Base-by-base conservation (phyloP, 1,284 basidiomycete genomes). In the Thelephora terrestris region DNA sequence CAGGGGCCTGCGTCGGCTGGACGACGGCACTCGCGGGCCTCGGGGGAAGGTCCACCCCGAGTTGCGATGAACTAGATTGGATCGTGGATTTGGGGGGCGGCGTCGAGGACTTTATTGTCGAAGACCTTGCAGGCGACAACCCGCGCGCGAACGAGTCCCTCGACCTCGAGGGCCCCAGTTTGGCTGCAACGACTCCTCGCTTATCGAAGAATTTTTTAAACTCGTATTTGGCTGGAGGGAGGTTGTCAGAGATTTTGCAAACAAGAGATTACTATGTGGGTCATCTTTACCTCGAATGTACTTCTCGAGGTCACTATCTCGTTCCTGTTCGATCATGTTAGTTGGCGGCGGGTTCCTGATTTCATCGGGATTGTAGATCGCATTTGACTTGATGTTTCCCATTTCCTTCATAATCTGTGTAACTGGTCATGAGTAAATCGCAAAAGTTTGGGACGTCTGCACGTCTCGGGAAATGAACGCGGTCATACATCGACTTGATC, bases 261-360 rank as follows among this genome's bases (percentile, higher is more conserved):
- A 45, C n/a, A 27, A 43, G 17, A 37, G 9, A 25, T 40, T 47
- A 12, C 16, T 34, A 23, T 40, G 37, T 20, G 35, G 40, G 5
- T 20, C 25, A 35, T 49, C 71, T 76, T 58, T 66, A 81, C 84
- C 72, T 53, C 90, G 78, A 54, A 92, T 91, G 65, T 78, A 91
- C 59, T 79, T 81, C 64, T 92, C 89, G 27, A 92, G 71, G 52
- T 92, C 89, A 54, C 85, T 86, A 58, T 89, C 88, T 27, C 88
- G 71, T 58, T 88, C 86, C 14, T 76, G 73, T 50, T 90, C 87
- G 47, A 85, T 76, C 61, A 86, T 70, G 58, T 85, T 86, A 2
- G 85, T 77, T 0, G 90, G 90, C 2, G 85, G 86, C 6, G 87
- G 85, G 59, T 91, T 68, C 17, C 79, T 74, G 38, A 71, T 61